Base-by-base conservation (phyloP, 1,139 yeast genomes). In the Blastobotrys capitulatus region DNA sequence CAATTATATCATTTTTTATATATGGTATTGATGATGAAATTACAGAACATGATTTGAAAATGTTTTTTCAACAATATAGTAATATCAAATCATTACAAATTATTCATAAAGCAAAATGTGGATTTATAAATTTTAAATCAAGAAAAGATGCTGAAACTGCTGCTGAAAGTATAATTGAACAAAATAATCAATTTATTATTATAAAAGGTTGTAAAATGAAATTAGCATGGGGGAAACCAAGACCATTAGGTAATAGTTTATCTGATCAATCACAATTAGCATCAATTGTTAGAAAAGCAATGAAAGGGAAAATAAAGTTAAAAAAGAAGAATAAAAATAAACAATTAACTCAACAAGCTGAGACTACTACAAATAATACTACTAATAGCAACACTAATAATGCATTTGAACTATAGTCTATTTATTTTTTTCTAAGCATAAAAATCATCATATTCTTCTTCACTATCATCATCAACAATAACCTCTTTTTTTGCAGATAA, bases 371-470 rank as follows among this genome's bases (percentile, higher is more conserved):
- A 13, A 7, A 6, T 4, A 18, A 13, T 18, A n/a, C n/a, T n/a
- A n/a, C n/a, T n/a, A n/a, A n/a, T n/a, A 18, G n/a, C 26, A 38
- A 15, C 18, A 13, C 8, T 16, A 32, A 20, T 22, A 40, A 16
- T 26, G 31, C 25, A 26, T 27, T 37, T 32, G 35, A 18, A 31
- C 18, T 35, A 25, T 32, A 37, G 12, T 16, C 15, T 20, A 5
- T 26, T 16, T 37, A 3, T 39, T 4, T 42, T 31, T 2, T 16
- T 39, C 50, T 63, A 85, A 2, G 89, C 94, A 61, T 83, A 86
- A 68, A 83, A 77, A 46, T 87, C 94, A 80, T 90, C 86, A 62
- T 77, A 86, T 32, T 79, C 84, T 40, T 82, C 83, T 38, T 82
- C 83, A 43, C 80, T 82, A 52, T 82, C 87, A 41, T 78, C 76